phyloP scores from a whole-genome alignment of 805 yeast genomes.

The Saccharomycopsis javanensis region DNA sequence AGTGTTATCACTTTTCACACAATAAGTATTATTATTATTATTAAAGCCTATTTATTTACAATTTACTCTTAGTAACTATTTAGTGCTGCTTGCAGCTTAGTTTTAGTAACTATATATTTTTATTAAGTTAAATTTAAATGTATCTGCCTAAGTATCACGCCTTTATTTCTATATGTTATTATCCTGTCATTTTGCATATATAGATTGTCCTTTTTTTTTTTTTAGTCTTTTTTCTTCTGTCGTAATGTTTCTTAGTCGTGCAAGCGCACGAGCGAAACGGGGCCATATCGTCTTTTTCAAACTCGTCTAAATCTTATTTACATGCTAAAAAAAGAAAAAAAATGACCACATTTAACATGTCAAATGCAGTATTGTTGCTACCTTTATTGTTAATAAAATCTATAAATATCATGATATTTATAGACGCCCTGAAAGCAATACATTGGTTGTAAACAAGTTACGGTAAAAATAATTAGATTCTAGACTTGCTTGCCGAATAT shows the following conservation, averaged over 20 bases:
- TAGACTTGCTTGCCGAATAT: background rate
- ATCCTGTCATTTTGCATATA: no score
- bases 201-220: background rate
- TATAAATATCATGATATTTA: background rate
- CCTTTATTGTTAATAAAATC: background rate
- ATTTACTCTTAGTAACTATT: no score
- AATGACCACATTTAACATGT: background rate
- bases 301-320: background rate
- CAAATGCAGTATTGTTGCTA: background rate
- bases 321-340: background rate
- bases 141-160: background rate
- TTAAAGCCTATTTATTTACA: no score
- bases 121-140: no score
- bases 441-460: background rate
- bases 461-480: background rate
- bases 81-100: no score
- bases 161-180: no score
- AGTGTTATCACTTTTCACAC: no score
- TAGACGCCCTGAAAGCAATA: background rate
- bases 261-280: background rate
- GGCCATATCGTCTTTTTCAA: background rate
- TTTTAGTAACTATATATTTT: no score
- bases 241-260: background rate
- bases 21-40: no score
- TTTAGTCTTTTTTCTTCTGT: background rate